Conservation (phyloP, 768 basidiomycete genomes). For the Floccularia luteovirens region DNA sequence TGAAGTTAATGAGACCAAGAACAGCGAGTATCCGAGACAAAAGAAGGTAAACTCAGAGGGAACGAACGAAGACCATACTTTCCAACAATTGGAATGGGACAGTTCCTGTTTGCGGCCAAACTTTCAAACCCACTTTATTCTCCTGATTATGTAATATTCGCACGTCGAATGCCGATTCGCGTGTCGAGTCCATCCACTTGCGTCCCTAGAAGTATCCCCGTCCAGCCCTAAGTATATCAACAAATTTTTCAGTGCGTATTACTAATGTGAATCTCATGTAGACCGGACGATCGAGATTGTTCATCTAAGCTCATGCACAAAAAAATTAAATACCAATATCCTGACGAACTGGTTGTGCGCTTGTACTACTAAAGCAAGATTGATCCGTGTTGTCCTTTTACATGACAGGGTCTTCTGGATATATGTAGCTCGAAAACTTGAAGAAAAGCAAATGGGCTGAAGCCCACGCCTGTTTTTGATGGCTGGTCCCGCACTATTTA, state of each 20-base stretch:
- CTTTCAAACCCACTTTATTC: background rate
- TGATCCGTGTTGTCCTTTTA: background rate
- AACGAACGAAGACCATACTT: conserved; percentile 4
- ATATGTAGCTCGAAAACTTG: conserved; percentile 17
- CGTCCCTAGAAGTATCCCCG: too few species aligned
- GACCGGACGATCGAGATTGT: background rate
- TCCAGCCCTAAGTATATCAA: too few species aligned
- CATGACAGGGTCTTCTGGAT: background rate
- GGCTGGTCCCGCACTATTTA: conserved; percentile 22
- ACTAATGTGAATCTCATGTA: background rate
- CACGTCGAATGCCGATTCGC: background rate
- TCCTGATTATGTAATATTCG: background rate
- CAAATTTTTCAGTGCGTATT: background rate
- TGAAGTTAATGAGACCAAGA: too few species aligned
- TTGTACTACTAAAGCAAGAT: too few species aligned
- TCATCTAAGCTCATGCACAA: background rate
- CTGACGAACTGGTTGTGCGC: too few species aligned
- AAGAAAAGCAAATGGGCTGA: conserved; percentile 20
- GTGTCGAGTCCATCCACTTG: too few species aligned
- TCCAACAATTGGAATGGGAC: background rate
- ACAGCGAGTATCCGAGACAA: background rate
- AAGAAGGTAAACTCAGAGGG: background rate
- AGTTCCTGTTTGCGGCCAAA: background rate
- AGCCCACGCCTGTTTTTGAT: conserved; percentile 29
- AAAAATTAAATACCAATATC: background rate